These are phyloP conservation scores for Paralagenidium karlingii DNA, from an alignment of 352 stramenopile genomes.

Conservation along the genomic window DNA sequence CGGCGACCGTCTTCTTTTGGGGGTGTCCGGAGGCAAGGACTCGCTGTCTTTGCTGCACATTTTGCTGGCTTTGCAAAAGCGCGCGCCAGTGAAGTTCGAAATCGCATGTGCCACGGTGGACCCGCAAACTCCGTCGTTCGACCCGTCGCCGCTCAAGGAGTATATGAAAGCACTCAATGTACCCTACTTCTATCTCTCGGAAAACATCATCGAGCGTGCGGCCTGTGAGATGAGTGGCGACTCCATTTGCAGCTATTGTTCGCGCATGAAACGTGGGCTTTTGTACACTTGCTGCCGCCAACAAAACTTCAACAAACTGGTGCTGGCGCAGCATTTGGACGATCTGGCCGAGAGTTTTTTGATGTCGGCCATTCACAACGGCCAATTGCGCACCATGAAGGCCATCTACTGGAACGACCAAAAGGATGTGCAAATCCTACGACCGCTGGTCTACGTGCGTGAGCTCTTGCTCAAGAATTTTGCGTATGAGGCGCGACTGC, in stretches of 20 bases:
- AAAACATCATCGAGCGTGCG: conserved; percentile 87
- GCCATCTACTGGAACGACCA: conserved; percentile 95
- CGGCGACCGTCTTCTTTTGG: conserved; percentile 90
- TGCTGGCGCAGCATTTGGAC: conserved; percentile 96
- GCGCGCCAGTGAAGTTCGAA: conserved; percentile 90
- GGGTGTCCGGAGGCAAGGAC: conserved; percentile 96
- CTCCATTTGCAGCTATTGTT: conserved; percentile 94
- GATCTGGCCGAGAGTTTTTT: conserved; percentile 97
- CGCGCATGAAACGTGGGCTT: conserved; percentile 95
- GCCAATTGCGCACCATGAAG: conserved; percentile 97
- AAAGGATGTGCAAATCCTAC: conserved; percentile 91
- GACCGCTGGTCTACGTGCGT: conserved; percentile 92
- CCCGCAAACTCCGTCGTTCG: conserved; percentile 94
- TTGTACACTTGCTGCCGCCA: conserved; percentile 92
- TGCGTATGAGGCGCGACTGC: conserved; percentile 77
- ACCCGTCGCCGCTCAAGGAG: conserved; percentile 93
- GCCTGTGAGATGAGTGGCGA: conserved; percentile 78
- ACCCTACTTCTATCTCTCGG: conserved; percentile 91
- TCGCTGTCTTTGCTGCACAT: conserved; percentile 95
- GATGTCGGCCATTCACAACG: conserved; percentile 98
- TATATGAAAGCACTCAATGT: conserved; percentile 93
- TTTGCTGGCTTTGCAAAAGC: conserved; percentile 89
- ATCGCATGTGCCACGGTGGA: conserved; percentile 94
- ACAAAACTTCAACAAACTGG: conserved; percentile 90
- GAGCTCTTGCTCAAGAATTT: conserved; percentile 88